Base-by-base conservation (phyloP, 352 stramenopile species). In the Aphanomyces euteiches region DNA sequence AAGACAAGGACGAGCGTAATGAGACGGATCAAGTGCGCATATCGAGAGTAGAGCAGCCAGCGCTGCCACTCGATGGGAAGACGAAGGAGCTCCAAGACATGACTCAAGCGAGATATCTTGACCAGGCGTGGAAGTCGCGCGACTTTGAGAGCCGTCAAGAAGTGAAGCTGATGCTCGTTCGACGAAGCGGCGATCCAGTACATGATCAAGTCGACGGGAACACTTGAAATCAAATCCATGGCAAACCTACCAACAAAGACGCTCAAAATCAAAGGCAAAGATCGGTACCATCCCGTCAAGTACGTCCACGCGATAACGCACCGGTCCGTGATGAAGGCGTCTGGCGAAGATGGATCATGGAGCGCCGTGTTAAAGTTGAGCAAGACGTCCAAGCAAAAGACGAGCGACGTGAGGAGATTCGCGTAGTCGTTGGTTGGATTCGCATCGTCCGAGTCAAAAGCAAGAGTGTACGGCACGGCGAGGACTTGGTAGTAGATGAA, bases 401-500 rank as follows among this genome's bases (percentile, higher is more conserved):
- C 28, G 17, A 54, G 40, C 40, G 67, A 75, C 47, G 67, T 76
- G 17, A 38, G 19, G n/a, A 70, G 41, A 28, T 56, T 64, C 36
- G 61, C 53, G 64, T 63, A 70, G 21, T 70, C 64, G 15, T 50
- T 47, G 37, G 28, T 5, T 13, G 64, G 64, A 28, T 70, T 19
- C 54, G 50, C 87, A 60, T 89, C 81, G 53, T 74, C 85, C 2
- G 75, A 75, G 8, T 79, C 75, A 43, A 92, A 92, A 0, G 85
- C 85, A 8, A 92, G 73, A 3, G 73, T 74, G 50, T 88, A 93
- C 15, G 85, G 85, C 36, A 90, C 66, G 45, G 82, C 73, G 12
- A 93, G 69, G 40, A 80, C 89, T 68, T 93, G 85, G 57, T 93
- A 93, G 28, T 90, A 83, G 66, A 93, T 90, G 28, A 92, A 74